Conservation (phyloP, 164 flowering plant genomes). For the Warburgia ugandensis region DNA sequence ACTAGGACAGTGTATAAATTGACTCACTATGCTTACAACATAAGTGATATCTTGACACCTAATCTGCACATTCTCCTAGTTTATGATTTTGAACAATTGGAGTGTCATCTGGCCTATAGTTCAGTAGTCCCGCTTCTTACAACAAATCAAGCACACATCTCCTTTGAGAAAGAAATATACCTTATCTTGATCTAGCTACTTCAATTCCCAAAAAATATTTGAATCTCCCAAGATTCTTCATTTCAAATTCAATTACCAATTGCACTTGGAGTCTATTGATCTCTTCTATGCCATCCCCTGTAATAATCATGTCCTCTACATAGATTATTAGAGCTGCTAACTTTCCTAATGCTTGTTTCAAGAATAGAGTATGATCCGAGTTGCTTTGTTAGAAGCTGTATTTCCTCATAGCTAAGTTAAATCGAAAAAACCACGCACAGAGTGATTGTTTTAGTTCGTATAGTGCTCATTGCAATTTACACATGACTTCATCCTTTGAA, state of each 20-base stretch:
- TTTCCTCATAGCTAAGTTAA: slow-evolving; percentile 4
- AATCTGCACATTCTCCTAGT: not conserved
- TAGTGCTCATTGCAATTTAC: slow-evolving; percentile 1
- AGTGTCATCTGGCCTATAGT: not conserved
- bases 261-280: not conserved
- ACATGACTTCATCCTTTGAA: not conserved
- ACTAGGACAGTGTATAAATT: slow-evolving; percentile 7
- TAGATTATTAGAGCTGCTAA: not conserved
- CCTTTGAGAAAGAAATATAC: not conserved
- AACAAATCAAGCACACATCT: not conserved
- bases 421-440: slow-evolving; percentile 3
- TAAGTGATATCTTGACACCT: not conserved
- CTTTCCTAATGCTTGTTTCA: not conserved
- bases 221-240: not conserved
- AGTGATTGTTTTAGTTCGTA: slow-evolving; percentile 2
- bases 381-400: slow-evolving; percentile 6
- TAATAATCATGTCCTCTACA: slow-evolving; percentile 2
- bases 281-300: not conserved
- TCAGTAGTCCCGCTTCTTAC: not conserved
- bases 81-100: slow-evolving; percentile 2
- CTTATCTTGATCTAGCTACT: slow-evolving; percentile 2
- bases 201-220: not conserved
- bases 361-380: slow-evolving; percentile 4
- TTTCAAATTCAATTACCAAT: no score
- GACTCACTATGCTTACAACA: slow-evolving; percentile 1